Conservation (phyloP, 2,329 filamentous ascomycete species). For the Fusarium kyushuense region DNA sequence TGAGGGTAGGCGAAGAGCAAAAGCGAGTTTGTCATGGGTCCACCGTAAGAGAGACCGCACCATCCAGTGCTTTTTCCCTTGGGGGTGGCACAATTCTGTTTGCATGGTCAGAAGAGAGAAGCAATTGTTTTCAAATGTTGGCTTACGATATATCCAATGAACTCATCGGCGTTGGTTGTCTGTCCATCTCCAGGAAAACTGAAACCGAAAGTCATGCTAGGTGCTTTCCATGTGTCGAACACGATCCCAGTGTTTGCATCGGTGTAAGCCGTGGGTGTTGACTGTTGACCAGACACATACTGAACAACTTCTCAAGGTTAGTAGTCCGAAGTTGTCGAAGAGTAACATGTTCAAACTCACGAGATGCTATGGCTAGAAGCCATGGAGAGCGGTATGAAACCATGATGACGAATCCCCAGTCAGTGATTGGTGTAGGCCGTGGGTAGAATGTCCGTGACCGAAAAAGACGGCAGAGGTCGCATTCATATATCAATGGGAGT, state of each 20-base stretch:
- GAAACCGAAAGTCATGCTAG: slow-evolving; percentile 16
- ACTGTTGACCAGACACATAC: slow-evolving; percentile 18
- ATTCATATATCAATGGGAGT: neutral
- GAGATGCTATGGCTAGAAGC: slow-evolving; percentile 1
- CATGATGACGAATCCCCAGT: slow-evolving; percentile 11
- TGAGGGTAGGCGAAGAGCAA: slow-evolving; percentile 16
- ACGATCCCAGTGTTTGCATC: slow-evolving; percentile 7
- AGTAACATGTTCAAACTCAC: neutral
- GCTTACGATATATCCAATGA: slow-evolving; percentile 19
- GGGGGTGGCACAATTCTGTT: slow-evolving; percentile 18
- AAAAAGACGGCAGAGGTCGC: neutral
- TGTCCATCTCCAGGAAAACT: slow-evolving; percentile 3
- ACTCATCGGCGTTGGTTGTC: slow-evolving; percentile 14
- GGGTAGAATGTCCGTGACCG: neutral
- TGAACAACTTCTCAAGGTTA: slow-evolving; percentile 4
- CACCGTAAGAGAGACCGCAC: slow-evolving; percentile 22
- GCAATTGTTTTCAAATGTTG: too few relatives aligned
- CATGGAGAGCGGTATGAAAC: slow-evolving; percentile 1
- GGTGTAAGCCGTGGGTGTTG: slow-evolving; percentile 2
- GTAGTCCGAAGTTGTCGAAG: neutral
- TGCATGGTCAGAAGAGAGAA: neutral
- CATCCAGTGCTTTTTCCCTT: slow-evolving; percentile 8
- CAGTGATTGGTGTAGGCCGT: neutral
- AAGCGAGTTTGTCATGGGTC: slow-evolving; percentile 19
- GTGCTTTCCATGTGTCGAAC: slow-evolving; percentile 12